A percentile compares a stretch with the other conserved stretches of the same genome.
Conservation (phyloP, 805 yeast species). For the Metschnikowia anglica region DNA sequence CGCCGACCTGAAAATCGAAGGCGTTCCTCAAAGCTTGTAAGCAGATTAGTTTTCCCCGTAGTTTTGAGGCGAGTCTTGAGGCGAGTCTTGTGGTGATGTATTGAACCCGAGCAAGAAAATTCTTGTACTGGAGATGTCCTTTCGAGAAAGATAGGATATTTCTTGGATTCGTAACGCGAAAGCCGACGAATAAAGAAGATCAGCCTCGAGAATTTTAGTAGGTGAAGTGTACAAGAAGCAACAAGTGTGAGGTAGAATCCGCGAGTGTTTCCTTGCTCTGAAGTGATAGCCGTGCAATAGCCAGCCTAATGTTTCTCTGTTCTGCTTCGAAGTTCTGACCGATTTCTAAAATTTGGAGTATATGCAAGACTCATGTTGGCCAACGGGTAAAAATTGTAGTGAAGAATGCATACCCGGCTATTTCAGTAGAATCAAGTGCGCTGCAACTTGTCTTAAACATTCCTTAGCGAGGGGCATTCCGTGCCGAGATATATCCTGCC, state of each 20-base stretch:
- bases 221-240: background rate
- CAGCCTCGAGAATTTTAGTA: background rate
- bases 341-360: constrained; percentile 2
- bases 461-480: too few species aligned
- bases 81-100: too few species aligned
- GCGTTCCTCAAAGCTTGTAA: too few species aligned
- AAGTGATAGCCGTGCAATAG: background rate
- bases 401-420: background rate
- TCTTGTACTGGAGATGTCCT: background rate
- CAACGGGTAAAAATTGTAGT: background rate
- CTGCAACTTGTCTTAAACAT: background rate
- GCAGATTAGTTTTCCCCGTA: background rate
- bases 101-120: too few species aligned
- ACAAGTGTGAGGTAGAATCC: too few species aligned
- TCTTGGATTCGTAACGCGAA: constrained; percentile 5
- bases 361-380: constrained; percentile 4
- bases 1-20: too few species aligned
- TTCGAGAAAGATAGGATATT: background rate
- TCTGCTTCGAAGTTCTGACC: constrained; percentile 4
- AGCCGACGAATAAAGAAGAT: background rate
- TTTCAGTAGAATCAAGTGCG: background rate
- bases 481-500: too few species aligned
- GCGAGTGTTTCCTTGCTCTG: background rate
- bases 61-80: too few species aligned
- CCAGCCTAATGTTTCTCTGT: background rate